A percentile compares a stretch with the other conserved stretches of the same genome.
phyloP scores from a whole-genome alignment of 106 monocot species.

The Dioscorea alata region DNA sequence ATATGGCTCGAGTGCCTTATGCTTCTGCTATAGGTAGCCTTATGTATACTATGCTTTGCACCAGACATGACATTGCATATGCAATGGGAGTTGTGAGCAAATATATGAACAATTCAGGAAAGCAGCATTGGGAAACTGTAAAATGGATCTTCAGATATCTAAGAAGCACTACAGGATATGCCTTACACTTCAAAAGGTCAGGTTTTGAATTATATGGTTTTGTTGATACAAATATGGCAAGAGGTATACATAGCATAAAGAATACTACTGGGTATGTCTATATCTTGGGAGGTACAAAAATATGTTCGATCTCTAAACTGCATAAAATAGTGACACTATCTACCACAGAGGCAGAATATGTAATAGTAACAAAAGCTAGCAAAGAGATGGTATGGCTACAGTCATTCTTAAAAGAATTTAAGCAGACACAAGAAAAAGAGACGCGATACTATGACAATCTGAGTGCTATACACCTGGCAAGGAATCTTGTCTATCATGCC shows the following conservation, averaged over 20 bases:
- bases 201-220: neutral
- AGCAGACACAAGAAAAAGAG: neutral
- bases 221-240: neutral
- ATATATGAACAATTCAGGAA: neutral
- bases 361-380: neutral
- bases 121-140: neutral
- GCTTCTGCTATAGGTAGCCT: neutral
- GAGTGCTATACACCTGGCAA: neutral
- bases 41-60: neutral
- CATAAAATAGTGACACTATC: neutral
- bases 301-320: neutral
- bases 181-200: neutral
- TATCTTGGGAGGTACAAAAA: neutral
- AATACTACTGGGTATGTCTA: neutral
- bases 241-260: neutral
- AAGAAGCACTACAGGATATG: neutral
- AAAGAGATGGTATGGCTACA: neutral
- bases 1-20: neutral
- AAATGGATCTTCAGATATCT: constrained; percentile 3
- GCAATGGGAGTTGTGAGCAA: constrained; percentile 4
- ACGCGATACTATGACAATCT: neutral
- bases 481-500: neutral
- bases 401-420: neutral
- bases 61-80: neutral
- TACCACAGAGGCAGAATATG: neutral